These are phyloP conservation scores for Comarum palustre DNA, from an alignment of 306 rosid genomes.

Conservation along the genomic window DNA sequence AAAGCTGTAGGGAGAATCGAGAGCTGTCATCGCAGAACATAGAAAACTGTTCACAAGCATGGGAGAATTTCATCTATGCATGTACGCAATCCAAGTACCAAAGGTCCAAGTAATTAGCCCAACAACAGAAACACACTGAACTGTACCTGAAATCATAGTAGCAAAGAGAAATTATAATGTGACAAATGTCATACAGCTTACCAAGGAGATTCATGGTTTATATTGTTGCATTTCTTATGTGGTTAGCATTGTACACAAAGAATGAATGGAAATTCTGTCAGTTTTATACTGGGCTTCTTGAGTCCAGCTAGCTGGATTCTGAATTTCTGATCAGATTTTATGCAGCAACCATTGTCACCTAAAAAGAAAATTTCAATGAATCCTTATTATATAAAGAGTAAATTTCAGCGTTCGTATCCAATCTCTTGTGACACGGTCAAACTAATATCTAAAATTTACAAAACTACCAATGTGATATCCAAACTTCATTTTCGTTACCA, in stretches of 20 bases:
- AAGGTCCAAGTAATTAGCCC: background rate
- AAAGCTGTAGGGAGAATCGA: slow-evolving; percentile 6
- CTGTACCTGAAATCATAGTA: background rate
- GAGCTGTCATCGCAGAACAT: background rate
- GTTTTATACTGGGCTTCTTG: background rate
- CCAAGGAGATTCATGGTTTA: background rate
- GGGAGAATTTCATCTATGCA: background rate
- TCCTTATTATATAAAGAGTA: background rate
- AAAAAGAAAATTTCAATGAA: slow-evolving; percentile 6
- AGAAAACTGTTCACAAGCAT: slow-evolving; percentile 1
- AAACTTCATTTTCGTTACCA: too few species aligned
- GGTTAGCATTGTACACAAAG: background rate
- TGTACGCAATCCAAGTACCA: background rate
- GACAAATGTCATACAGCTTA: background rate
- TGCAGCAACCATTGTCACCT: background rate
- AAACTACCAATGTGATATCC: too few species aligned
- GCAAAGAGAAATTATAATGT: background rate
- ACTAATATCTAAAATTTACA: too few species aligned
- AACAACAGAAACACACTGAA: background rate
- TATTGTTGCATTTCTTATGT: background rate
- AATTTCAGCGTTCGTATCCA: too few species aligned
- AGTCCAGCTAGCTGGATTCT: background rate
- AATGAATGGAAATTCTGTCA: background rate
- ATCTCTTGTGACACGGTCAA: too few species aligned
- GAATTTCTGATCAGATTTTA: background rate